A percentile compares a stretch with the other conserved stretches of the same genome.
Conservation (phyloP, 164 flowering plant genomes). For the Stephania cephalantha region DNA sequence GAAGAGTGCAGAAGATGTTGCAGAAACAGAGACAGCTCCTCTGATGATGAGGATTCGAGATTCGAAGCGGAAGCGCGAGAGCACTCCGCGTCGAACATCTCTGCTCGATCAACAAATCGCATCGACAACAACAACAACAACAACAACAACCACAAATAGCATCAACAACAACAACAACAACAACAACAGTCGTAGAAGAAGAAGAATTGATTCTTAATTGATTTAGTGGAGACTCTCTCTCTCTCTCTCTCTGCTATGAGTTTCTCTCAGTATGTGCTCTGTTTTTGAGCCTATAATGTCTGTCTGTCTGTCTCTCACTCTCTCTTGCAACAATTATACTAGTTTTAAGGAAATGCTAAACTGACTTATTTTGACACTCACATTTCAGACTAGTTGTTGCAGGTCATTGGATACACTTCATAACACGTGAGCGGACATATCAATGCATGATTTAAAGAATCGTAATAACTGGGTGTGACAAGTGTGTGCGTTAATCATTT, state of each 20-base stretch:
- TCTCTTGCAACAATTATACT: too few relatives aligned
- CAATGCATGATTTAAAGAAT: too few relatives aligned
- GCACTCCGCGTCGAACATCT: slow-evolving; percentile 31
- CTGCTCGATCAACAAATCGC: slow-evolving; percentile 24
- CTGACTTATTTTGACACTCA: too few relatives aligned
- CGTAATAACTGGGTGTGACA: too few relatives aligned
- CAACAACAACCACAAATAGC: neutral
- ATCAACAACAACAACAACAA: neutral
- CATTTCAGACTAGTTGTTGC: too few relatives aligned
- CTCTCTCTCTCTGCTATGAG: neutral
- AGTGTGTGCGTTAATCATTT: too few relatives aligned
- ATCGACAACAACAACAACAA: neutral
- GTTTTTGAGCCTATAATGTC: neutral
- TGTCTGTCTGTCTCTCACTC: too few relatives aligned
- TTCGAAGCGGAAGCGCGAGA: slow-evolving; percentile 7
- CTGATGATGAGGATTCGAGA: slow-evolving; percentile 23
- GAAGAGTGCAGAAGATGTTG: slow-evolving; percentile 39
- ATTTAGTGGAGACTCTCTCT: neutral
- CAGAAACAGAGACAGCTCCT: slow-evolving; percentile 41
- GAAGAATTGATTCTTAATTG: too few relatives aligned
- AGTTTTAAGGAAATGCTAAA: too few relatives aligned
- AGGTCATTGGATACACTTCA: too few relatives aligned
- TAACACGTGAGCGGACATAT: too few relatives aligned
- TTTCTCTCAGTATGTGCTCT: neutral
- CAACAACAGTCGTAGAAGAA: neutral